These are phyloP conservation scores for Hypoxylon perforatum DNA, from an alignment of 495 filamentous ascomycete genomes.

Conservation along the genomic window DNA sequence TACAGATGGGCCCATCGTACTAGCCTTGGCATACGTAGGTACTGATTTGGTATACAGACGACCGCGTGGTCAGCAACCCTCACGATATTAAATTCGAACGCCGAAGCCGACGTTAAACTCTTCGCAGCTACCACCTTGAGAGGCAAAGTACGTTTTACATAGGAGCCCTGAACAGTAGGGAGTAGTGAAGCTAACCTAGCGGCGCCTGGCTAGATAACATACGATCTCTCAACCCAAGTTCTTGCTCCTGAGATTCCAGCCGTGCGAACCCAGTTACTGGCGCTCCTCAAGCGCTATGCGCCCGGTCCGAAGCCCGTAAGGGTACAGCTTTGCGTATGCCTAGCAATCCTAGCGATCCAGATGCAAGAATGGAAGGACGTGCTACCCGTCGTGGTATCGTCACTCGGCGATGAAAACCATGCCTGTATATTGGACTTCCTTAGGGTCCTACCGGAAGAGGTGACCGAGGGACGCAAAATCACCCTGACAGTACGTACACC, in stretches of 20 bases:
- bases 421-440: conserved; percentile 95
- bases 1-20: neutral
- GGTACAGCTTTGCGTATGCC: conserved; percentile 92
- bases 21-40: conserved; percentile 11
- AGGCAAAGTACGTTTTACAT: conserved; percentile 79
- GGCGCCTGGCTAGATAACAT: conserved; percentile 54
- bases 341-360: conserved; percentile 94
- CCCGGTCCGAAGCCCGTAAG: conserved; percentile 89
- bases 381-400: conserved; percentile 77
- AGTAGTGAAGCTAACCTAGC: conserved; percentile 35
- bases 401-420: conserved; percentile 79
- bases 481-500: conserved; percentile 92
- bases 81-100: conserved; percentile 80
- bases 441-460: conserved; percentile 96
- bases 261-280: conserved; percentile 84
- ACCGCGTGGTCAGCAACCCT: conserved; percentile 92
- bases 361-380: conserved; percentile 98
- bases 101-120: conserved; percentile 84
- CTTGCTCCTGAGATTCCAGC: conserved; percentile 75
- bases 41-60: conserved; percentile 55
- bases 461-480: conserved; percentile 98
- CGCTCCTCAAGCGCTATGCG: conserved; percentile 79
- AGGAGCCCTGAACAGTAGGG: neutral
- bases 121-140: conserved; percentile 97
- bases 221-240: conserved; percentile 72